Evolutionary conservation across 2,329 filamentous ascomycete genomes (phyloP), one percentile per base, ranked within the genome.

Genomic region (Alternaria arborescens): DNA sequence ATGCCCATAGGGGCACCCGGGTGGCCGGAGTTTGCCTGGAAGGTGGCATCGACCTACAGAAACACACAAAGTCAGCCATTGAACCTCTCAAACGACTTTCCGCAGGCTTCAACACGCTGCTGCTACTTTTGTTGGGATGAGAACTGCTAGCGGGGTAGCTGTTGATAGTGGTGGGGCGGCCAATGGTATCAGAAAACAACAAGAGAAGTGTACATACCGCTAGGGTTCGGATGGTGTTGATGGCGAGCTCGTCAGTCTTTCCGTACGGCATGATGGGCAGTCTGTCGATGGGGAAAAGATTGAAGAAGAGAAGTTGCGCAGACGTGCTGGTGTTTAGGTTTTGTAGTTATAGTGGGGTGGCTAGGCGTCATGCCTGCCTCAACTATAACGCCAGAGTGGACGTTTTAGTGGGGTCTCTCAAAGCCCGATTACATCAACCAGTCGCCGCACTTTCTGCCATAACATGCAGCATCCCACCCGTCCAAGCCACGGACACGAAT

Each of bases 1-100:
- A 98, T 87, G 79, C 88, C 89, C 95, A 99, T 99, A 77, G 95
- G 95, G 81, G 95, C 95, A 87, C 95, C 95, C 77, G 95, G 95
- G 85, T 99, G 95, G 80, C 95, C 95, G 70, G 94, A 97, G 88
- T 98, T 98, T 81, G 94, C 93, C 81, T 91, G 87, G 83, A 90
- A 89, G 78, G 94, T 97, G 81, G 94, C 95, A 97, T 99, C 95
- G 85, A 93, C 92, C 95, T 99, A 80, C 72, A 59, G 55, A 63
- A 57, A 47, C 40, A 60, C 43, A 54, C 52, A 55, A 52, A 63
- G 57, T 79, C 67, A 79, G 76, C 71, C 70, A 72, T 77, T 77
- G 71, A 65, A 30, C 20, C 30, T 50, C 20, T 22, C 14, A 16
- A 30, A 28, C 24, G 34, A 36, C 32, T 18, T 20, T 30, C 3